Base-by-base conservation (phyloP, 2,329 filamentous ascomycete genomes). In the Epichloe typhina region DNA sequence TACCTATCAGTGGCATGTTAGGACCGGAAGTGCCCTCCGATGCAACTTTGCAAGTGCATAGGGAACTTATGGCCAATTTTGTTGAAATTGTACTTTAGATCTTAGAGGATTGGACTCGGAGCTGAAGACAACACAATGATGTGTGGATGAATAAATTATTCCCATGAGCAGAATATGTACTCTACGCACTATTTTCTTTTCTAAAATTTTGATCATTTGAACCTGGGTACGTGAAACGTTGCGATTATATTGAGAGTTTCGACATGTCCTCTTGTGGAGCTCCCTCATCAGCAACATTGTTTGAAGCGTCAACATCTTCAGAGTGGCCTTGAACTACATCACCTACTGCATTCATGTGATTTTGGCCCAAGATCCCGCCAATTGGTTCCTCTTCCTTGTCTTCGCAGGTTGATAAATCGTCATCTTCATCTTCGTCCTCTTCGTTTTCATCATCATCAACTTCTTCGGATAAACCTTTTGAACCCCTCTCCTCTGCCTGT, bases 401-500 rank as follows among this genome's bases (percentile, higher is more conserved):
- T 15, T 37, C 47, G 11, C 21, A 13, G 11, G 8, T 8, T 5
- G 31, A 17, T 41, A 15, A n/a, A 13, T 26, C 40, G 4, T 46
- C 41, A n/a, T 45, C 42, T 11, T 58, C 54, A 41, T 56, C 52
- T 5, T 58, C 52, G 2, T 54, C 55, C 2, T 53, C 64, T 0
- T 67, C 61, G 4, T 62, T 61, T 0, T 61, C 59, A 2, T 61
- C 60, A 0, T 60, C 60, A 8, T 58, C 54, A 1, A 57, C 52
- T 3, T 58, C 57, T 5, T 60, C 60, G 1, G 57, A 53, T 3
- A 59, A 60, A 0, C 56, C 61, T 3, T 61, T 62, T n/a, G 64
- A 66, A 1, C 66, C 64, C n/a, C 70, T 64, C 45, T 65, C 54
- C 40, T 73, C 71, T 49, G 82, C 79, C 63, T 89, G 84, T 70